phyloP scores from a whole-genome alignment of 495 filamentous ascomycete genomes.

The Penicillium maclennaniae region DNA sequence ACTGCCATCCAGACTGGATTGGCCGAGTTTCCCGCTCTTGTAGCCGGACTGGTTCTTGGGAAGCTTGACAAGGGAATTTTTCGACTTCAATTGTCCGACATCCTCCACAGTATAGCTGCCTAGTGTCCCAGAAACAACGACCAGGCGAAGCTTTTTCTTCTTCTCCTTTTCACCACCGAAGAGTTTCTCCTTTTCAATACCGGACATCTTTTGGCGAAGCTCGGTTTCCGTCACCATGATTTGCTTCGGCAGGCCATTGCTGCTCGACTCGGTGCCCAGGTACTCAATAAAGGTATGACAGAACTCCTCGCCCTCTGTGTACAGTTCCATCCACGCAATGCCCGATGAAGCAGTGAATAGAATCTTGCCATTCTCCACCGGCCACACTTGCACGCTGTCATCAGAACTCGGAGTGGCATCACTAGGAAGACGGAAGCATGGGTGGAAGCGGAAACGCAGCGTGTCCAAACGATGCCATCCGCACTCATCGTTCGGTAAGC shows the following conservation, averaged over 20 bases:
- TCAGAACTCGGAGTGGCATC: constrained; percentile 65
- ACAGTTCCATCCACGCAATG: constrained; percentile 78
- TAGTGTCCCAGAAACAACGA: constrained; percentile 68
- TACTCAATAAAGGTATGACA: constrained; percentile 82
- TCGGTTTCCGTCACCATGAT: constrained; percentile 71
- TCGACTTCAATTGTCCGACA: constrained; percentile 62
- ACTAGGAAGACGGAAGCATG: constrained; percentile 80
- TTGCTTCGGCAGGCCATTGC: constrained; percentile 61
- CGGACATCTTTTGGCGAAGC: constrained; percentile 59
- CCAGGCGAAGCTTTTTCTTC: constrained; percentile 65
- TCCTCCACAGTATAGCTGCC: constrained; percentile 73
- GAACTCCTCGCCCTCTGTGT: constrained; percentile 65
- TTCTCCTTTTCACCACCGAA: constrained; percentile 61
- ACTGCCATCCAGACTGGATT: constrained; percentile 67
- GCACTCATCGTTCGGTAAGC: constrained; percentile 73
- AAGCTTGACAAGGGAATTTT: constrained; percentile 67
- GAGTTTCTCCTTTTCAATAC: constrained; percentile 63
- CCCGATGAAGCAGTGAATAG: constrained; percentile 78
- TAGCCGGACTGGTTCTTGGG: constrained; percentile 70
- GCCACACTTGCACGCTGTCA: constrained; percentile 82
- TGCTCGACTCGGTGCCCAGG: constrained; percentile 54
- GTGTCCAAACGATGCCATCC: constrained; percentile 85
- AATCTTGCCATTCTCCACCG: constrained; percentile 75
- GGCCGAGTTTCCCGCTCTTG: constrained; percentile 71
- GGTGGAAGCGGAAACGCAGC: constrained; percentile 83